These are phyloP conservation scores for Cenchrus purpureus DNA, from an alignment of 176 grass and related monocot genomes.

Conservation along the genomic window DNA sequence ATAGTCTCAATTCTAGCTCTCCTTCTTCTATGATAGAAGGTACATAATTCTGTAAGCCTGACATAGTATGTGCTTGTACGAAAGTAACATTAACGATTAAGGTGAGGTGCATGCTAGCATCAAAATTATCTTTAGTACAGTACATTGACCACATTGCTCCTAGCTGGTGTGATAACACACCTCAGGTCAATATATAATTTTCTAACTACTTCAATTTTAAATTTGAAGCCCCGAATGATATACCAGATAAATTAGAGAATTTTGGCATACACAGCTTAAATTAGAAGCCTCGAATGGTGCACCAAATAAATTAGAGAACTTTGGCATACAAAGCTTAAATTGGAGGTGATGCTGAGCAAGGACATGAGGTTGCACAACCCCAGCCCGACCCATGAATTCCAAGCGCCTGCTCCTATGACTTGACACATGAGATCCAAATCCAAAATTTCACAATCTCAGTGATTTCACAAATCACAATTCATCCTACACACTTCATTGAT, in stretches of 20 bases:
- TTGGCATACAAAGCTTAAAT: background rate
- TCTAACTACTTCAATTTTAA: background rate
- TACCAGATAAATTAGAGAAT: background rate
- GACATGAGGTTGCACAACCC: background rate
- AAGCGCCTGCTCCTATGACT: background rate
- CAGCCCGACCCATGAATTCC: background rate
- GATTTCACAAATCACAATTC: background rate
- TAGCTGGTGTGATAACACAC: background rate
- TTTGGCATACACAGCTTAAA: background rate
- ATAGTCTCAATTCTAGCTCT: background rate
- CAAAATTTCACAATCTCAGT: background rate
- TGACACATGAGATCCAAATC: background rate
- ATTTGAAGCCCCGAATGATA: background rate
- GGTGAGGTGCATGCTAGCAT: background rate
- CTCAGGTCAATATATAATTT: background rate
- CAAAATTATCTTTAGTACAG: background rate
- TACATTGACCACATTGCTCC: background rate
- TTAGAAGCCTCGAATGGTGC: background rate
- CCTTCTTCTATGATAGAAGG: background rate
- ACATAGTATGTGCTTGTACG: background rate
- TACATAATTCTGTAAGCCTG: background rate
- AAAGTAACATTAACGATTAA: background rate
- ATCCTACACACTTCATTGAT: background rate
- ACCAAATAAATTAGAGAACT: background rate
- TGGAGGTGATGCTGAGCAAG: background rate